These are phyloP conservation scores for Parasitella parasitica DNA, from an alignment of 371 early-diverging fungal species.

Conservation along the genomic window DNA sequence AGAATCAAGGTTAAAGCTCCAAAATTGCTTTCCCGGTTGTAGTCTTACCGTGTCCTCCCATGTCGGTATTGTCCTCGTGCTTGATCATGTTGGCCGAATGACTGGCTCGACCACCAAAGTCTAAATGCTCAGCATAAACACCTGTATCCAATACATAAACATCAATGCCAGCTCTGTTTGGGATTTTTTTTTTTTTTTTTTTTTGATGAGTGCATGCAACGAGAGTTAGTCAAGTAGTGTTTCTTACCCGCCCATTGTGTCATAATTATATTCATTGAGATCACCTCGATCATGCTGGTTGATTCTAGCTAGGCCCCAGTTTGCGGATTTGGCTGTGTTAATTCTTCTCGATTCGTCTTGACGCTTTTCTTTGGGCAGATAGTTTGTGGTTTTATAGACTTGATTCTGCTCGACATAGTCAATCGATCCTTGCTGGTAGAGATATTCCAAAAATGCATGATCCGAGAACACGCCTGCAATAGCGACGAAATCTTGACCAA, in stretches of 20 bases:
- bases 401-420: slow-evolving; percentile 58
- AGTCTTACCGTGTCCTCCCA: slow-evolving; percentile 72
- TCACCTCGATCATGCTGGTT: slow-evolving; percentile 36
- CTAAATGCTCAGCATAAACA: slow-evolving; percentile 66
- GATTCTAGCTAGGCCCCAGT: slow-evolving; percentile 65
- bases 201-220: not conserved
- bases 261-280: slow-evolving; percentile 43
- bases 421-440: slow-evolving; percentile 29
- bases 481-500: slow-evolving; percentile 15
- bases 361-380: not conserved
- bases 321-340: slow-evolving; percentile 23
- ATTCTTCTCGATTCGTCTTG: not conserved
- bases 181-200: not conserved
- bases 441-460: slow-evolving; percentile 30
- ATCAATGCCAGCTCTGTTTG: slow-evolving; percentile 43
- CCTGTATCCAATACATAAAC: slow-evolving; percentile 80
- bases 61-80: slow-evolving; percentile 56
- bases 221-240: too few relatives aligned
- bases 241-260: slow-evolving; percentile 48
- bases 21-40: not conserved
- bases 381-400: slow-evolving; percentile 25
- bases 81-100: slow-evolving; percentile 57
- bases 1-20: not conserved
- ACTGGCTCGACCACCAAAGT: slow-evolving; percentile 75
- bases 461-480: slow-evolving; percentile 28